Evolutionary conservation across 805 yeast genomes (phyloP).

Genomic region (Lipomyces yamadae): DNA sequence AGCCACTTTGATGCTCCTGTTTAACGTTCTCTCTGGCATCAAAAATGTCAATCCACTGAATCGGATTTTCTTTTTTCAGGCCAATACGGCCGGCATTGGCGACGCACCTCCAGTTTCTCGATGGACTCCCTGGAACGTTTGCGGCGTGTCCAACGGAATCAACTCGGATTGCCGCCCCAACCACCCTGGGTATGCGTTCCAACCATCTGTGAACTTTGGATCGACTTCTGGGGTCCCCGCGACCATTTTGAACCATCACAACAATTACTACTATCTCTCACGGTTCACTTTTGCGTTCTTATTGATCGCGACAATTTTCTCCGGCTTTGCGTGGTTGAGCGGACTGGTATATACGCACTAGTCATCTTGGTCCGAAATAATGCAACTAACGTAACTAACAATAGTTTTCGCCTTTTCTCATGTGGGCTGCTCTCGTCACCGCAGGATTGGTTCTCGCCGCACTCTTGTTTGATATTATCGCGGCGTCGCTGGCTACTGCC

Average conservation of each 20-base stretch:
- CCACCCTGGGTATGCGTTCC: constrained; percentile 80
- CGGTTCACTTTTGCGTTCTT: constrained; percentile 71
- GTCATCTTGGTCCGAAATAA: background rate
- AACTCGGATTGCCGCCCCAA: constrained; percentile 58
- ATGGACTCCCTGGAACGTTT: constrained; percentile 82
- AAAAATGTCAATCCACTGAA: constrained; percentile 59
- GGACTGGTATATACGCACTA: constrained; percentile 21
- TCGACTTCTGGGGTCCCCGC: constrained; percentile 59
- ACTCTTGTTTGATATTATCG: constrained; percentile 39
- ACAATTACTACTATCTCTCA: constrained; percentile 66
- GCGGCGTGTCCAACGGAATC: constrained; percentile 54
- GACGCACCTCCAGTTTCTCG: constrained; percentile 55
- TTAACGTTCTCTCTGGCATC: constrained; percentile 70
- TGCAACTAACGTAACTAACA: background rate
- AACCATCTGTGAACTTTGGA: constrained; percentile 76
- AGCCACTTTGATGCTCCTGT: constrained; percentile 60
- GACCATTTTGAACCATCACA: constrained; percentile 54
- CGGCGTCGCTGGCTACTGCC: constrained; percentile 64
- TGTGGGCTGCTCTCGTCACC: constrained; percentile 20
- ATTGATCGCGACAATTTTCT: constrained; percentile 61
- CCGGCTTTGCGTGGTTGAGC: constrained; percentile 53
- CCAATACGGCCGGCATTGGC: constrained; percentile 63
- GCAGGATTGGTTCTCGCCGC: constrained; percentile 41
- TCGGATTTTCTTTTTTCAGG: constrained; percentile 78
- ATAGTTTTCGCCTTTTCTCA: constrained; percentile 33